phyloP scores from a whole-genome alignment of 2,329 filamentous ascomycete species.

The Xylaria sp. region DNA sequence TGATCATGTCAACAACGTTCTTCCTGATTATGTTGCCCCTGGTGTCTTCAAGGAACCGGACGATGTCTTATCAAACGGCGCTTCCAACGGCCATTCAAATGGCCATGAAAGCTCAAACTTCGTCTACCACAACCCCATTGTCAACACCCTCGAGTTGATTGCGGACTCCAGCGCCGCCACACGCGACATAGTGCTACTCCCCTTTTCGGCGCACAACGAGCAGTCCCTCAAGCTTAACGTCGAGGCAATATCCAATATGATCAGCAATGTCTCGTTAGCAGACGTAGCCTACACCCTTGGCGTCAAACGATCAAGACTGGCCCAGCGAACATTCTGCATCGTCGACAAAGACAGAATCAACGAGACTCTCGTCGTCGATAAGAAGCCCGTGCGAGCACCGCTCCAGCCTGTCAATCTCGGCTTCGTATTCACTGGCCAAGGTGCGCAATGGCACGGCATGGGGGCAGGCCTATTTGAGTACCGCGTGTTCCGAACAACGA shows the following conservation, averaged over 20 bases:
- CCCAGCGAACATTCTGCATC: constrained; percentile 11
- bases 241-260: constrained; percentile 1
- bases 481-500: constrained; percentile 5
- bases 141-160: neutral
- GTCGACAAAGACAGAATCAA: constrained; percentile 7
- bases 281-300: constrained; percentile 19
- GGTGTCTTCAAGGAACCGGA: neutral
- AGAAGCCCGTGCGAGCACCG: neutral
- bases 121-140: neutral
- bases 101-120: neutral
- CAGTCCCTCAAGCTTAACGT: constrained; percentile 19
- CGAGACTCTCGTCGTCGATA: neutral
- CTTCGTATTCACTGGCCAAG: constrained; percentile 28
- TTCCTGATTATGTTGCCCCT: constrained; percentile 10
- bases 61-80: constrained; percentile 5
- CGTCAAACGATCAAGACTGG: constrained; percentile 4
- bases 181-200: constrained; percentile 21
- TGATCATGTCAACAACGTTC: constrained; percentile 21
- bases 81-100: neutral
- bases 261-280: constrained; percentile 1
- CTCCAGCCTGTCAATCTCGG: neutral
- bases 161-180: constrained; percentile 11
- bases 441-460: constrained; percentile 32
- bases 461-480: constrained; percentile 21
- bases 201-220: constrained; percentile 24